phyloP scores from a whole-genome alignment of 2,329 filamentous ascomycete species.

The Aspergillus sp. region DNA sequence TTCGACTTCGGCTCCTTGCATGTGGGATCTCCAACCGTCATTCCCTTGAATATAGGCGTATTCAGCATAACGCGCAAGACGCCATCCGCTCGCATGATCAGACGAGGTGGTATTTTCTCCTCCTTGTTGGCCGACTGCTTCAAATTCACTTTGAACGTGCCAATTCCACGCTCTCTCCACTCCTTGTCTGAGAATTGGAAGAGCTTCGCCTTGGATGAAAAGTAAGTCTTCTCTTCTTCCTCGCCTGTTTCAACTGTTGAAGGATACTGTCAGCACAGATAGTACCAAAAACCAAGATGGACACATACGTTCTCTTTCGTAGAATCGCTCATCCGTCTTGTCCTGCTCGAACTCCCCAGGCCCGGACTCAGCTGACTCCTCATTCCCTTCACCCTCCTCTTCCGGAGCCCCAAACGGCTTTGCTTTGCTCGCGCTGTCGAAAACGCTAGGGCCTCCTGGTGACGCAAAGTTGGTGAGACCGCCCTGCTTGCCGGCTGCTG shows the following conservation, averaged over 20 bases:
- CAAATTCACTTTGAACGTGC: slow-evolving; percentile 76
- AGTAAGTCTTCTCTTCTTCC: slow-evolving; percentile 65
- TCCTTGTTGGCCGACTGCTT: slow-evolving; percentile 49
- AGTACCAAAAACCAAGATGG: background rate
- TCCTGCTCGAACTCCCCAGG: slow-evolving; percentile 42
- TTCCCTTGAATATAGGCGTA: slow-evolving; percentile 65
- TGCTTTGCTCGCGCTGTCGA: slow-evolving; percentile 26
- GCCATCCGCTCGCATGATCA: slow-evolving; percentile 86
- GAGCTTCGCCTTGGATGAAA: slow-evolving; percentile 72
- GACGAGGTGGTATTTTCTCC: slow-evolving; percentile 48
- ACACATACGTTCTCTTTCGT: slow-evolving; percentile 56
- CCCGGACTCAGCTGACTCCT: slow-evolving; percentile 38
- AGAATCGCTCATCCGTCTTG: slow-evolving; percentile 42
- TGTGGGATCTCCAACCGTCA: slow-evolving; percentile 61
- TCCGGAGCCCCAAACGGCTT: slow-evolving; percentile 71
- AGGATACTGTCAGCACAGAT: background rate
- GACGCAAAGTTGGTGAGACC: slow-evolving; percentile 62
- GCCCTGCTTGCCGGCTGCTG: slow-evolving; percentile 34
- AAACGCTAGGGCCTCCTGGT: slow-evolving; percentile 40
- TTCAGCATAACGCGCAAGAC: slow-evolving; percentile 82
- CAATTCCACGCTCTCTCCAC: slow-evolving; percentile 85
- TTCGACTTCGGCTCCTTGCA: slow-evolving; percentile 60
- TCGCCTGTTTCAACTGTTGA: slow-evolving; percentile 73
- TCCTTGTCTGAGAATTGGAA: slow-evolving; percentile 65
- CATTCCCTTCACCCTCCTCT: slow-evolving; percentile 38